phyloP scores from a whole-genome alignment of 169 alveolate species.

The Plasmodium malariae region DNA sequence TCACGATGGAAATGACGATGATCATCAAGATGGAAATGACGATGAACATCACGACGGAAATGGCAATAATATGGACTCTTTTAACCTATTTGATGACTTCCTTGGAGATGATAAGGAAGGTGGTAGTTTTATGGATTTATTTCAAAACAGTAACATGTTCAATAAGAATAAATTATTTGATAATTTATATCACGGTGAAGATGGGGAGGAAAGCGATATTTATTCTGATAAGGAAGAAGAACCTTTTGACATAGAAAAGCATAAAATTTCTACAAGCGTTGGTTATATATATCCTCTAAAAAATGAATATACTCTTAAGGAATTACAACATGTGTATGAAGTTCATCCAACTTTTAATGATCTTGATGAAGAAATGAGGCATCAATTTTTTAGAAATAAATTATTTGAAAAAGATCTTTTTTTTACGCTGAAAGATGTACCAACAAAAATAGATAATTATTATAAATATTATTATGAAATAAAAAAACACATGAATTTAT shows the following conservation, averaged over 20 bases:
- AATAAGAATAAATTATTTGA: conserved; percentile 49
- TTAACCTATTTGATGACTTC: conserved; percentile 46
- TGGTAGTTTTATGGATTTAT: conserved; percentile 39
- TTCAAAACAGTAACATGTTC: conserved; percentile 39
- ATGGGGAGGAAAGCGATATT: conserved; percentile 38
- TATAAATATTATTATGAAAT: conserved; percentile 71
- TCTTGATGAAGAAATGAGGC: conserved; percentile 30
- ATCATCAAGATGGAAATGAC: not conserved
- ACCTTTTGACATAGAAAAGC: conserved; percentile 41
- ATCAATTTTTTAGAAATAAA: conserved; percentile 32
- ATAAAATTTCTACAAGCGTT: conserved; percentile 21
- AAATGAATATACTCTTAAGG: conserved; percentile 24
- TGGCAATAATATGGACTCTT: conserved; percentile 20
- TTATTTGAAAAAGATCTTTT: conserved; percentile 17
- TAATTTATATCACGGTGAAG: conserved; percentile 22
- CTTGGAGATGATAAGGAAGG: conserved; percentile 47
- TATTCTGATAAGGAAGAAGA: conserved; percentile 5
- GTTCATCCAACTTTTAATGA: conserved; percentile 43
- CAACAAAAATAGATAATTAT: conserved; percentile 41
- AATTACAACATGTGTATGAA: conserved; percentile 37
- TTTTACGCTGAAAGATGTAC: conserved; percentile 44
- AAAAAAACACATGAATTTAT: conserved; percentile 21
- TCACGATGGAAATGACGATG: not conserved
- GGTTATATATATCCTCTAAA: conserved; percentile 55
- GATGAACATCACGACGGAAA: not conserved